phyloP scores from a whole-genome alignment of 257 asterid species.

The Nicotiana undulata region DNA sequence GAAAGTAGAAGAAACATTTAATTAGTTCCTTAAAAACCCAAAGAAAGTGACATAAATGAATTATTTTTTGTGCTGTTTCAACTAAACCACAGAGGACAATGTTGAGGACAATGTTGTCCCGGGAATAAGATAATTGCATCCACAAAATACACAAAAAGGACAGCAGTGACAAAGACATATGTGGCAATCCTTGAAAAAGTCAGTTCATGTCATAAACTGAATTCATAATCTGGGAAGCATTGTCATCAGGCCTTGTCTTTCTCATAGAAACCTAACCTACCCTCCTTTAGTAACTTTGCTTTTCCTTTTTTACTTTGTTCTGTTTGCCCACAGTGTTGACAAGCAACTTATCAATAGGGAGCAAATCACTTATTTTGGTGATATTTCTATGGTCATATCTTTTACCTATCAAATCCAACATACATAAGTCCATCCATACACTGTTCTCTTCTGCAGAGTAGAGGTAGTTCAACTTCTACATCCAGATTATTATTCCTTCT shows the following conservation, averaged over 20 bases:
- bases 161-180: constrained; percentile 28
- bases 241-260: constrained; percentile 9
- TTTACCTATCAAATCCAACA: neutral
- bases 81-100: neutral
- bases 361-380: neutral
- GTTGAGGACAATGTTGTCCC: neutral
- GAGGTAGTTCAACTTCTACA: constrained; percentile 35
- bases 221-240: constrained; percentile 22
- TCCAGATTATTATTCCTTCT: constrained; percentile 20
- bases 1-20: neutral
- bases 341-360: constrained; percentile 4
- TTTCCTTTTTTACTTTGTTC: neutral
- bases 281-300: neutral
- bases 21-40: neutral
- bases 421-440: neutral
- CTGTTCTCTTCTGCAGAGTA: neutral
- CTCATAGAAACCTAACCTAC: too few species aligned
- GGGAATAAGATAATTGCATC: neutral
- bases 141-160: constrained; percentile 12
- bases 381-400: neutral
- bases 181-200: constrained; percentile 17
- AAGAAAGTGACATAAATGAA: neutral
- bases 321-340: constrained; percentile 1
- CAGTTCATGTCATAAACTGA: constrained; percentile 14
- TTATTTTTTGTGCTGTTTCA: neutral